Evolutionary conservation across 148 eudicot genomes (phyloP), one percentile per base, ranked within the genome.

Genomic region (Mesembryanthemum crystallinum): DNA sequence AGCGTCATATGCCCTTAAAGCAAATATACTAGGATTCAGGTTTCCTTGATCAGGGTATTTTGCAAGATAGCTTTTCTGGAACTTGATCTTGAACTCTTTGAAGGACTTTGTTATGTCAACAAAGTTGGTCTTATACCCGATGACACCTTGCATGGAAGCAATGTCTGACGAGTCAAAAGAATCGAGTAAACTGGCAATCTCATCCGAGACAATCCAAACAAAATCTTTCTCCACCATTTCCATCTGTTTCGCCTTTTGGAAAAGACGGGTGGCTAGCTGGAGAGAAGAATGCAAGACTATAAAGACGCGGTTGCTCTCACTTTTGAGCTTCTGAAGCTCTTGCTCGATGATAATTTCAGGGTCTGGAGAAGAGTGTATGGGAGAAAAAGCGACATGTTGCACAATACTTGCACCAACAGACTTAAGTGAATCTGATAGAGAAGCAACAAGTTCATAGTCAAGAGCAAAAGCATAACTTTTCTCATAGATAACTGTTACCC

Each of bases 151-250:
- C 81, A 78, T 78, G 6, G 77, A 72, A 17, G 47, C 58, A 55
- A 78, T 55, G 42, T 72, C 72, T 10, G 76, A 72, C 27, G 81
- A 23, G 29, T 77, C 74, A 11, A 81, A 32, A 30, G 83, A 80
- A 30, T 80, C 79, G 12, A 84, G 77, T 39, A 77, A 27, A 71
- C 79, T 84, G 11, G 77, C 64, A 55, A 84, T 61, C 52, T 80
- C 83, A 71, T 84, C 86, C 14, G 82, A 74, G 18, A 84, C 37
- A 18, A 84, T 75, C 86, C 86, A 84, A 17, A 84, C 79, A 71
- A 70, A 80, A 37, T 80, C 83, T 52, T 71, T 74, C 61, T 57
- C 76, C 78, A 84, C 61, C 86, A 84, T 84, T 1, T 79, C 86
- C 77, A 71, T 60, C 27, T 78, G 65, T 17, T 84, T 80, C 21